Evolutionary conservation across 1,139 yeast genomes (phyloP).

Genomic region (Lizanozyma gosingica): DNA sequence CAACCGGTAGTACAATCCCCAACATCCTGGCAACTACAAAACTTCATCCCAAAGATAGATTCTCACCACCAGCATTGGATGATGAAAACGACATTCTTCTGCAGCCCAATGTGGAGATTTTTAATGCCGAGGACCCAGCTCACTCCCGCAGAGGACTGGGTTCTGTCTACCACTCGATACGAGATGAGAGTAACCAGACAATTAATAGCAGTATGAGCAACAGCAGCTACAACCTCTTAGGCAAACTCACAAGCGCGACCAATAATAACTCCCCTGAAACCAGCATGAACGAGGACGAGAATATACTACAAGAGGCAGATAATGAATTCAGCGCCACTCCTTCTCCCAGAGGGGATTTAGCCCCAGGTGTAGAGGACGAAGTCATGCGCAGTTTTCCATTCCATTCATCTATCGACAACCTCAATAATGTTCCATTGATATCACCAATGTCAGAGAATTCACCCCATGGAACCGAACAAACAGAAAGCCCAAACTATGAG

Average conservation of each 20-base stretch:
- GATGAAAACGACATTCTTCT: background rate
- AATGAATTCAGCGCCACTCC: background rate
- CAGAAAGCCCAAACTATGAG: slow-evolving; percentile 5
- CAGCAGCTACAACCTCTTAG: background rate
- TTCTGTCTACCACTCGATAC: background rate
- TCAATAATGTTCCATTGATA: slow-evolving; percentile 4
- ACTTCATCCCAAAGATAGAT: background rate
- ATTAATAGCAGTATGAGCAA: background rate
- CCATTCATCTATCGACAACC: background rate
- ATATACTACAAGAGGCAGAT: background rate
- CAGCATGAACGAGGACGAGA: background rate
- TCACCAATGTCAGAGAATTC: slow-evolving; percentile 12
- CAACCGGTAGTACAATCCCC: background rate
- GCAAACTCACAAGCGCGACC: too few relatives aligned
- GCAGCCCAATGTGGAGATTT: background rate
- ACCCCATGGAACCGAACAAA: slow-evolving; percentile 8
- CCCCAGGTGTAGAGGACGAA: background rate
- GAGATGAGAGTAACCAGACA: background rate
- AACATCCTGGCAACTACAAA: background rate
- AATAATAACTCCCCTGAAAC: background rate
- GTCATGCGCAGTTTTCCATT: background rate
- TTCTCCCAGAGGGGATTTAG: background rate
- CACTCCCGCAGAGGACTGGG: background rate
- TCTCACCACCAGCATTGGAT: background rate
- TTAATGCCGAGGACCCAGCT: background rate